These are phyloP conservation scores for Blastomyces parvus DNA, from an alignment of 2,329 filamentous ascomycete genomes.

Conservation along the genomic window DNA sequence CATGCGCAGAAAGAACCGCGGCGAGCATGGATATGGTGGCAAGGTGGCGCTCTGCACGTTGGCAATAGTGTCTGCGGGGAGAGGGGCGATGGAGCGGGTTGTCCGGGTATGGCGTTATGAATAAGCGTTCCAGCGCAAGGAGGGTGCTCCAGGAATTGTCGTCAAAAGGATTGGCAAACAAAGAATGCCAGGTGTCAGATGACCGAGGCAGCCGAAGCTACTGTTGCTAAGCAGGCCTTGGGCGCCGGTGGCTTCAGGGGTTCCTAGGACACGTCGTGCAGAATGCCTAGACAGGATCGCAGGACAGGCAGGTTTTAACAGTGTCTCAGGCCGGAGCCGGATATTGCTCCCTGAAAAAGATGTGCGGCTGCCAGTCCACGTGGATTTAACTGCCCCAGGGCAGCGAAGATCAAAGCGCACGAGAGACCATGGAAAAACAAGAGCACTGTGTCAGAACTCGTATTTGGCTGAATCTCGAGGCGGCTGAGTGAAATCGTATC, in stretches of 20 bases:
- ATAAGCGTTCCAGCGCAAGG: not conserved
- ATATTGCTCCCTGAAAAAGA: not conserved
- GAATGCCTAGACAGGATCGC: not conserved
- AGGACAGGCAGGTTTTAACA: not conserved
- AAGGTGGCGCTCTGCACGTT: not conserved
- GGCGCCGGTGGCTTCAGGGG: not conserved
- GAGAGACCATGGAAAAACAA: too few relatives aligned
- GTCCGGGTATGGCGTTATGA: not conserved
- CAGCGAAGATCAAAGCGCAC: not conserved
- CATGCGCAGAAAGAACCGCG: not conserved
- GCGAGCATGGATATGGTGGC: not conserved
- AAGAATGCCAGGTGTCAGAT: not conserved
- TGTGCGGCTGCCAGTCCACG: not conserved
- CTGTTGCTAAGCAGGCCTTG: not conserved
- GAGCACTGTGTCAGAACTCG: not conserved
- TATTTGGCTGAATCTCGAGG: not conserved
- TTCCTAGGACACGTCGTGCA: not conserved
- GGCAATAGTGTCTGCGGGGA: not conserved
- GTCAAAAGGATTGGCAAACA: not conserved
- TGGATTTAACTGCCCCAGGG: not conserved
- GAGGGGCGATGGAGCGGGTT: not conserved
- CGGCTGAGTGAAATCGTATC: not conserved
- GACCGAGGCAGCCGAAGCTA: not conserved
- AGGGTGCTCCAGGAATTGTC: not conserved
- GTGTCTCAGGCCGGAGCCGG: not conserved